Evolutionary conservation across 768 basidiomycete species (phyloP), one percentile per base, ranked within the genome.

Genomic region (Auriculariales sp.): DNA sequence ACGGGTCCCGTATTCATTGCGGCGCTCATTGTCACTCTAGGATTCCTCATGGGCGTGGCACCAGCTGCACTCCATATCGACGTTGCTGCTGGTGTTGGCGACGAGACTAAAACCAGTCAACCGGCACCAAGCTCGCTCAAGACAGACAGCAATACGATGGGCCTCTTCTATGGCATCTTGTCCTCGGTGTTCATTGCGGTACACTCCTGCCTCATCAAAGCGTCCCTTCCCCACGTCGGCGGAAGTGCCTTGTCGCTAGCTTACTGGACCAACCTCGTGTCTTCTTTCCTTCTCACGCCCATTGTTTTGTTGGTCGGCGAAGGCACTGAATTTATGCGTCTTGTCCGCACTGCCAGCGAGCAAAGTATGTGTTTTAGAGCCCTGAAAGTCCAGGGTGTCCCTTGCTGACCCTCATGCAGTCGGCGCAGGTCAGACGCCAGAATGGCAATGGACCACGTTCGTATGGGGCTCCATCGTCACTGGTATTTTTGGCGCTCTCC

Each of bases 1-100:
- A 69, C 80, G 4, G 17, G 52, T 6, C 67, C 71, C 24, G 77
- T 85, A 11, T 60, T 88, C 15, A 34, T 65, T 3, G 79, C 83
- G 10, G 81, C 83, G 9, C 65, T 58, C 4, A 57, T 70, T 45
- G 71, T 72, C 49, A 71, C 69, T 17, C 33, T 60, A 27, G 71
- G 71, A 4, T 72, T 72, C 64, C 61, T 69, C 53, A 56, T 66
- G 31, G 61, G 65, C 0, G 59, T 70, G 32, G 42, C 54, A 1
- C 54, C 54, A 24, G 44, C 51, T 12, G 27, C 33, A 3, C 30
- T 32, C 14, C 46, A 62, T 14, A 55, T 65, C 22, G 65, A 65
- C 33, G 32, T 45, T 15, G 58, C 61, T 12, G 39, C 22, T 12
- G 22, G 22, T 6, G 39, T 24, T 54, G 51, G 10, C 15, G 49